Evolutionary conservation across 1,139 yeast species (phyloP).

Genomic region (Pneumocystis oryctolagi): DNA sequence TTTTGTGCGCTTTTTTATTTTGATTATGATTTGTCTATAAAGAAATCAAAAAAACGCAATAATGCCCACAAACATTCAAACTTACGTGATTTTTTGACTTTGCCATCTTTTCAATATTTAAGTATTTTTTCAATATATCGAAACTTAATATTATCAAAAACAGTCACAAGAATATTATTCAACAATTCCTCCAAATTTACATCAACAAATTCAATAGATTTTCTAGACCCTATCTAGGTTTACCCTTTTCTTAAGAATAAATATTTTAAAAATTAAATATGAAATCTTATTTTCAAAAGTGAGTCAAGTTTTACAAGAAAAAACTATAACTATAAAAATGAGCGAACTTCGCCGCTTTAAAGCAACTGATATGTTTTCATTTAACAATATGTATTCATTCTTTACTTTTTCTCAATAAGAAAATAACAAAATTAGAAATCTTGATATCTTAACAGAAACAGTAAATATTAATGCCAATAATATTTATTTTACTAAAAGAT

Average conservation of each 20-base stretch:
- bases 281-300: background rate
- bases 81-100: background rate
- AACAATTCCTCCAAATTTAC: background rate
- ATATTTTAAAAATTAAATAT: background rate
- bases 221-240: background rate
- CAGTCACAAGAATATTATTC: background rate
- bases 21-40: constrained; percentile 1
- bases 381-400: constrained; percentile 10
- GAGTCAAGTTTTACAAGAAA: background rate
- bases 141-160: background rate
- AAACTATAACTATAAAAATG: constrained; percentile 4
- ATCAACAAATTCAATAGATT: background rate
- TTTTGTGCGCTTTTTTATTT: background rate
- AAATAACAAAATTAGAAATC: constrained; percentile 7
- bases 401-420: background rate
- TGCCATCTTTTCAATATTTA: background rate
- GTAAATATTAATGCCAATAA: constrained; percentile 1
- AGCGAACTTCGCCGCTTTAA: constrained; percentile 10
- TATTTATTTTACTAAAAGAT: background rate
- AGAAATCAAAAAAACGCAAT: background rate
- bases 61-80: background rate
- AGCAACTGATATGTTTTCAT: constrained; percentile 13
- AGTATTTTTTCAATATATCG: background rate
- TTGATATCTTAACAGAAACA: constrained; percentile 13
- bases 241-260: background rate